A percentile compares a stretch with the other conserved stretches of the same genome.
These are phyloP conservation scores for Westerdykella aurantiaca DNA, from an alignment of 2,329 filamentous ascomycete genomes.

Conservation along the genomic window DNA sequence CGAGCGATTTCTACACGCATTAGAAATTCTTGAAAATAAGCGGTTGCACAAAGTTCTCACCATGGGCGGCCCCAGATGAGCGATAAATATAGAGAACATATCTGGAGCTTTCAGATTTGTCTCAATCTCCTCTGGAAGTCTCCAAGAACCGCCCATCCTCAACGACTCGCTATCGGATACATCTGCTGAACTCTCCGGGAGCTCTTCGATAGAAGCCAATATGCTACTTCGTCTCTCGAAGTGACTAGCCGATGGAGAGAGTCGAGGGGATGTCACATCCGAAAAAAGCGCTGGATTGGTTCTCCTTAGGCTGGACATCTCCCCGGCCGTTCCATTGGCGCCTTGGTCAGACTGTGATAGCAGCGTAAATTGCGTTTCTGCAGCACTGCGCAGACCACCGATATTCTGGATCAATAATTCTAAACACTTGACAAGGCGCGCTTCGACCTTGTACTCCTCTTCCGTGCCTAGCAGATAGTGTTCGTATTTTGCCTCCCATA, in stretches of 20 bases:
- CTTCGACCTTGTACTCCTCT: conserved; percentile 70
- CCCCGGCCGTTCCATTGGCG: conserved; percentile 8
- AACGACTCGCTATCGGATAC: conserved; percentile 27
- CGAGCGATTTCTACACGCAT: conserved; percentile 66
- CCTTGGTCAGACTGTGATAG: conserved; percentile 55
- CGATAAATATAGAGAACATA: conserved; percentile 88
- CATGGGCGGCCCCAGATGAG: conserved; percentile 84
- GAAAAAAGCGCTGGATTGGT: conserved; percentile 21
- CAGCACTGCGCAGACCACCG: conserved; percentile 82
- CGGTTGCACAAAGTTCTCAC: conserved; percentile 27
- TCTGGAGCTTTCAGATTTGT: conserved; percentile 58
- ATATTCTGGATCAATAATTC: conserved; percentile 82
- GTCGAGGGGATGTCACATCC: conserved; percentile 22
- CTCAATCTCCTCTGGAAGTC: conserved; percentile 22
- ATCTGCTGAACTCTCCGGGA: conserved; percentile 33
- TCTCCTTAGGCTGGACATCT: conserved; percentile 13
- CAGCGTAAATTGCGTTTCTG: conserved; percentile 80
- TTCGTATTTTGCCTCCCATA: conserved; percentile 83
- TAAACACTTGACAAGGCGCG: conserved; percentile 73
- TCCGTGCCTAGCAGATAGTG: conserved; percentile 79
- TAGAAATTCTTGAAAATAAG: conserved; percentile 9
- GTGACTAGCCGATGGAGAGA: conserved; percentile 28
- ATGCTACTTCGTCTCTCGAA: conserved; percentile 30
- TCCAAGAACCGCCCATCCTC: conserved; percentile 10
- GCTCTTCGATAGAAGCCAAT: conserved; percentile 40